These are phyloP conservation scores for Agaricus blazei DNA, from an alignment of 768 basidiomycete genomes.

Conservation along the genomic window DNA sequence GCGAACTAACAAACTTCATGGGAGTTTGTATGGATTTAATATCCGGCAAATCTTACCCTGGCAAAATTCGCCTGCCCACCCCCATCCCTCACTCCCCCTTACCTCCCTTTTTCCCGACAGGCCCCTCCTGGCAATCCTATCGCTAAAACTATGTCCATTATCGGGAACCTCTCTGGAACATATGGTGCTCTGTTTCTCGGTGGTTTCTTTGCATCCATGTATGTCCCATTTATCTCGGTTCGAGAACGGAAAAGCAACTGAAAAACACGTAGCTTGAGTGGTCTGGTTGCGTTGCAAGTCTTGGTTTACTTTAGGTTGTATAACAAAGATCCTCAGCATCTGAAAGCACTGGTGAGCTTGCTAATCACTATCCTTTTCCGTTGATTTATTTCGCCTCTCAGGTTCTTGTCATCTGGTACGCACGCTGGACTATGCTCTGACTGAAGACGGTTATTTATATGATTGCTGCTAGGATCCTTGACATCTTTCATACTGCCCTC, in stretches of 20 bases:
- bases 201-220: conserved; percentile 31
- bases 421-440: conserved; percentile 8
- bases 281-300: conserved; percentile 28
- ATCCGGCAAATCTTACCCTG: no score
- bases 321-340: conserved; percentile 18
- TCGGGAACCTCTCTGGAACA: conserved; percentile 24
- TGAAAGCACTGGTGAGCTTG: conserved; percentile 23
- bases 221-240: conserved; percentile 5
- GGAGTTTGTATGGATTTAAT: no score
- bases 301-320: conserved; percentile 31
- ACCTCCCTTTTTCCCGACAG: no score
- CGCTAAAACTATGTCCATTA: conserved; percentile 11
- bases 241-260: not conserved
- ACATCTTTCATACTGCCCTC: conserved; percentile 31
- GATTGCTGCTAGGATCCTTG: conserved; percentile 26
- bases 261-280: conserved; percentile 17
- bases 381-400: conserved; percentile 6
- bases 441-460: not conserved
- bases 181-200: conserved; percentile 36
- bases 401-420: conserved; percentile 29
- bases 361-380: not conserved
- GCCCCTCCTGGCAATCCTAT: no score
- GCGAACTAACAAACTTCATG: no score
- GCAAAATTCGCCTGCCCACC: not conserved
- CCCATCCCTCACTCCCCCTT: no score